phyloP scores from a whole-genome alignment of 805 yeast species.

The Starmerella khaoyaiensis region DNA sequence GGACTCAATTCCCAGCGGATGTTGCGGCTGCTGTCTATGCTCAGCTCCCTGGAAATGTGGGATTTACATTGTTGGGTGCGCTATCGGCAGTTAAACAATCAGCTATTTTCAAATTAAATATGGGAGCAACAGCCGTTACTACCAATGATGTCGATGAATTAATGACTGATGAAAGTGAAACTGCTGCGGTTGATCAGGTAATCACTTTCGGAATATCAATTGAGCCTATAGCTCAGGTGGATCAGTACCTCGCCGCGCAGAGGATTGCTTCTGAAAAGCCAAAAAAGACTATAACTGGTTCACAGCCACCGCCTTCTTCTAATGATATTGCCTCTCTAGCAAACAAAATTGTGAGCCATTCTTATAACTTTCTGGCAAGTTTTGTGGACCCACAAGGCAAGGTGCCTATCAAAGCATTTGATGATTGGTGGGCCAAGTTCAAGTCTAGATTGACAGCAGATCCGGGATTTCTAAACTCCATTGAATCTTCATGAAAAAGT shows the following conservation, averaged over 20 bases:
- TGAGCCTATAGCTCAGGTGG: slow-evolving; percentile 62
- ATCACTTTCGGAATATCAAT: slow-evolving; percentile 75
- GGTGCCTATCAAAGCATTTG: slow-evolving; percentile 77
- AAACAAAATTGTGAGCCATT: slow-evolving; percentile 78
- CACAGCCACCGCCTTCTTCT: slow-evolving; percentile 30
- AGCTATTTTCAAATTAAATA: slow-evolving; percentile 75
- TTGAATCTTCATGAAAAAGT: slow-evolving; percentile 19
- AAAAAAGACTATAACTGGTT: slow-evolving; percentile 7
- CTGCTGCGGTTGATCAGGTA: slow-evolving; percentile 28
- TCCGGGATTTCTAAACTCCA: slow-evolving; percentile 61
- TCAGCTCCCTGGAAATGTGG: slow-evolving; percentile 50
- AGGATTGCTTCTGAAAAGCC: slow-evolving; percentile 8
- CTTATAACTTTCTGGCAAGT: slow-evolving; percentile 82
- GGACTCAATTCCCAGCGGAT: slow-evolving; percentile 51
- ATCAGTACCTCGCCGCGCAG: slow-evolving; percentile 34
- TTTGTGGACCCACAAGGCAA: slow-evolving; percentile 68
- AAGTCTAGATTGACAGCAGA: slow-evolving; percentile 60
- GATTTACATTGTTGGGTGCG: slow-evolving; percentile 30
- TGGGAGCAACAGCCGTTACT: slow-evolving; percentile 22
- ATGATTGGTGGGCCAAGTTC: slow-evolving; percentile 90
- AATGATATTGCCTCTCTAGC: slow-evolving; percentile 51
- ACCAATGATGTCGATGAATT: slow-evolving; percentile 41
- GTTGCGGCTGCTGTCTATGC: slow-evolving; percentile 79
- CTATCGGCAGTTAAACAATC: slow-evolving; percentile 54
- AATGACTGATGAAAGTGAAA: slow-evolving; percentile 39